These are phyloP conservation scores for Plasmodium knowlesi DNA, from an alignment of 169 alveolate species.

Conservation along the genomic window DNA sequence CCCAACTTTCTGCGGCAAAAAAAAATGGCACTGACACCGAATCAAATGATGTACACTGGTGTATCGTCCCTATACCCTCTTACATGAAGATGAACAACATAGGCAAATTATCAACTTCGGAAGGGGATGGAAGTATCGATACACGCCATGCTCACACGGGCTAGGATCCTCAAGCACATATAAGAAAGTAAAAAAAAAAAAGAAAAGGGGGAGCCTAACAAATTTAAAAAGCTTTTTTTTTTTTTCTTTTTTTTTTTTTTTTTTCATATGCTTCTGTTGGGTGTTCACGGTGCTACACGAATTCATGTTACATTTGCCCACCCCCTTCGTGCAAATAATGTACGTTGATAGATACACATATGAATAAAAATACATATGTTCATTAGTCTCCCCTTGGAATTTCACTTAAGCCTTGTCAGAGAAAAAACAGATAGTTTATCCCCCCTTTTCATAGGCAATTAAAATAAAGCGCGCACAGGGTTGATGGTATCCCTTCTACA, in stretches of 20 bases:
- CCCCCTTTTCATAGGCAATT: neutral
- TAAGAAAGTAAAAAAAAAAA: neutral
- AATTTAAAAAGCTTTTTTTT: too few relatives aligned
- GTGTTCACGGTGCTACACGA: neutral
- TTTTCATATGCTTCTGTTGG: neutral
- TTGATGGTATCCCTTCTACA: neutral
- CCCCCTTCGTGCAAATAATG: neutral
- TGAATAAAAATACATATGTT: neutral
- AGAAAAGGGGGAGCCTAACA: neutral
- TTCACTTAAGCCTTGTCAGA: neutral
- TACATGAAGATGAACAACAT: neutral
- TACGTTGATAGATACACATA: neutral
- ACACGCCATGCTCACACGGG: neutral
- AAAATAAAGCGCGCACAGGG: neutral
- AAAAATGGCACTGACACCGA: neutral
- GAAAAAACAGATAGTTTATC: neutral
- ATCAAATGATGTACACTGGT: neutral
- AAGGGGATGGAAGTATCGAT: neutral
- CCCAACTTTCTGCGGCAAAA: neutral
- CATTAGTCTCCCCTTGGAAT: neutral
- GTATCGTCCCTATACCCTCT: neutral
- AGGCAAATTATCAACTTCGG: neutral
- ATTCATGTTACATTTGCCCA: neutral
- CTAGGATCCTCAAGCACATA: neutral
- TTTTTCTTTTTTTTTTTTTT: too few relatives aligned